These are phyloP conservation scores for Prosopis cineraria DNA, from an alignment of 306 rosid genomes.

Conservation along the genomic window DNA sequence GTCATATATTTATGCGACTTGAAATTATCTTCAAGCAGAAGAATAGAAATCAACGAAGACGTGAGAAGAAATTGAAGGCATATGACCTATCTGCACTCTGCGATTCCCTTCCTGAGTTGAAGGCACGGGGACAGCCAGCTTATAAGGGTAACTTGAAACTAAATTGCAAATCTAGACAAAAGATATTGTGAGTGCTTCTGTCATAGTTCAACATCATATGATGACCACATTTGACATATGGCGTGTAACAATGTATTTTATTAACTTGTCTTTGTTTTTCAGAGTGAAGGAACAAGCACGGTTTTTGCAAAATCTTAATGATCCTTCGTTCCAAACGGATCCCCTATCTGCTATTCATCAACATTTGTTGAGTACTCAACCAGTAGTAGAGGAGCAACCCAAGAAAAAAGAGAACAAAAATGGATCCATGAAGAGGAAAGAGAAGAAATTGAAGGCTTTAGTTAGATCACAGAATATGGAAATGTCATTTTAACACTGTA, in stretches of 20 bases:
- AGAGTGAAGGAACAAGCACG: conserved; percentile 71
- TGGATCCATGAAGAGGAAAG: conserved; percentile 63
- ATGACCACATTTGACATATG: conserved; percentile 3
- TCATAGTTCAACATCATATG: conserved; percentile 23
- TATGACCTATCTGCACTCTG: conserved; percentile 66
- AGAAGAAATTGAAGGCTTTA: conserved; percentile 52
- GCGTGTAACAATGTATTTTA: conserved; percentile 19
- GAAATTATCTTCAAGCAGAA: conserved; percentile 35
- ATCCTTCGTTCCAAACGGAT: conserved; percentile 58
- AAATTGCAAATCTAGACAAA: no score
- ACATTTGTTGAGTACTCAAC: conserved; percentile 65
- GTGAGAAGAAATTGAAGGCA: conserved; percentile 70
- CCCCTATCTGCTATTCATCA: conserved; percentile 60
- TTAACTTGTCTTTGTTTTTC: conserved; percentile 34
- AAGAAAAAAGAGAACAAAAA: conserved; percentile 58
- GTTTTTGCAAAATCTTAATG: conserved; percentile 53
- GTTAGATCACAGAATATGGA: conserved; percentile 58
- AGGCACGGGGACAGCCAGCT: conserved; percentile 37
- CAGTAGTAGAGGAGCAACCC: conserved; percentile 53
- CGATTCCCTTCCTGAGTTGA: conserved; percentile 68
- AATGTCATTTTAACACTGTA: conserved; percentile 23
- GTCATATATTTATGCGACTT: neutral
- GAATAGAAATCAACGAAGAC: conserved; percentile 54
- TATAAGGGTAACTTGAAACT: conserved; percentile 51
- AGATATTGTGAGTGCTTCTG: conserved; percentile 55